Conservation (phyloP, 306 rosid genomes). For the Phaseolus lunatus region DNA sequence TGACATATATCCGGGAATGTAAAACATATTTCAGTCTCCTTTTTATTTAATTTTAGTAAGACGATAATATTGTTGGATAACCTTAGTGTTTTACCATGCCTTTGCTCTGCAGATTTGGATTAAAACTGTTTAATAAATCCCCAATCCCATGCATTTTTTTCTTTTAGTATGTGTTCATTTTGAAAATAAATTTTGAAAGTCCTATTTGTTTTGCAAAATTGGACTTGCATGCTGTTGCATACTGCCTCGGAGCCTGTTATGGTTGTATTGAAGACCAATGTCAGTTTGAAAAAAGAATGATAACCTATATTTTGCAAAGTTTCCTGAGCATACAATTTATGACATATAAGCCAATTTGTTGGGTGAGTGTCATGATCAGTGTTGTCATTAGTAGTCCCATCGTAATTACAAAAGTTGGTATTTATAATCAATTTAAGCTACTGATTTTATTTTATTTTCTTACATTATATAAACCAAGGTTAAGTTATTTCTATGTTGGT, state of each 20-base stretch:
- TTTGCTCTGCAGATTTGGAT: neutral
- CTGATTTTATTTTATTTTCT: neutral
- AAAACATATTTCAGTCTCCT: neutral
- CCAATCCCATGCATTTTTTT: neutral
- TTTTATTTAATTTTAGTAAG: too few relatives aligned
- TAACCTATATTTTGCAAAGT: constrained; percentile 6
- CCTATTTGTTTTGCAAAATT: neutral
- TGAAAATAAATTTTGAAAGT: neutral
- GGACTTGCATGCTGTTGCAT: neutral
- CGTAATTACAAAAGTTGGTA: neutral
- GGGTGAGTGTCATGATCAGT: neutral
- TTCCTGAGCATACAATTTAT: neutral
- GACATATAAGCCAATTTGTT: neutral
- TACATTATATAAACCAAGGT: neutral
- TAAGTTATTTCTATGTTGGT: constrained; percentile 20
- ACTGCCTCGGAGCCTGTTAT: neutral
- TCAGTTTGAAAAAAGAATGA: neutral
- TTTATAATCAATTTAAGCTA: neutral
- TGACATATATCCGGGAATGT: neutral
- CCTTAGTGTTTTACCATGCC: neutral
- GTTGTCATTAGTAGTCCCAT: constrained; percentile 1
- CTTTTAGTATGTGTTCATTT: neutral
- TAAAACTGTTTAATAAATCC: neutral
- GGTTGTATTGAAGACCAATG: neutral
- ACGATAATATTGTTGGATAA: neutral